Conservation (phyloP, 371 early-diverging fungal genomes). For the Rhizopus microsporus region DNA sequence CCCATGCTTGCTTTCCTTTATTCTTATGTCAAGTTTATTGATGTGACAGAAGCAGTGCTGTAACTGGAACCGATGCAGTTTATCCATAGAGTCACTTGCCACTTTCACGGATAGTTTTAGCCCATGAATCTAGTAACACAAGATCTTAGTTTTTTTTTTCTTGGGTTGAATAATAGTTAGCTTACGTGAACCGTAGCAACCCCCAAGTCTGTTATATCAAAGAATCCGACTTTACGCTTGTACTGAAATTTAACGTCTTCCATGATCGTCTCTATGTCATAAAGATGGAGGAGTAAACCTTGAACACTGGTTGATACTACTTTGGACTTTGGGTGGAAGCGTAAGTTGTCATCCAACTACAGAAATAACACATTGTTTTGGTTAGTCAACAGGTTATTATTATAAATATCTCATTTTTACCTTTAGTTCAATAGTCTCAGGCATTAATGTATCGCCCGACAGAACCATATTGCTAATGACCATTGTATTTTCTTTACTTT, state of each 20-base stretch:
- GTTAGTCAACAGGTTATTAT: slow-evolving; percentile 19
- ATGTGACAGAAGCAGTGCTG: slow-evolving; percentile 40
- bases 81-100: slow-evolving; percentile 32
- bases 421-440: slow-evolving; percentile 58
- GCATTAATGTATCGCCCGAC: slow-evolving; percentile 58
- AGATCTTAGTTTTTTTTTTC: background rate
- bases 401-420: slow-evolving; percentile 29
- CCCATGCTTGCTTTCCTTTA: slow-evolving; percentile 50
- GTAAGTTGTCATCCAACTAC: slow-evolving; percentile 34
- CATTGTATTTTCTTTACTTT: slow-evolving; percentile 46
- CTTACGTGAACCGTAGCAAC: slow-evolving; percentile 46
- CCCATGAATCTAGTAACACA: slow-evolving; percentile 48
- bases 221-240: slow-evolving; percentile 60
- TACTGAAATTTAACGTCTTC: slow-evolving; percentile 58
- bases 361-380: slow-evolving; percentile 5
- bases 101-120: slow-evolving; percentile 40
- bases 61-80: slow-evolving; percentile 31
- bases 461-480: slow-evolving; percentile 64
- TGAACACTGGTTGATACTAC: slow-evolving; percentile 46
- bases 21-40: slow-evolving; percentile 52
- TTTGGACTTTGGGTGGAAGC: slow-evolving; percentile 38
- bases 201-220: slow-evolving; percentile 56
- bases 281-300: slow-evolving; percentile 24
- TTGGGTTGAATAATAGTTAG: background rate
- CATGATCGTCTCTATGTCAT: slow-evolving; percentile 31